A percentile compares a stretch with the other conserved stretches of the same genome.
These are phyloP conservation scores for Mycena rebaudengoi DNA, from an alignment of 768 basidiomycete genomes.

Conservation along the genomic window DNA sequence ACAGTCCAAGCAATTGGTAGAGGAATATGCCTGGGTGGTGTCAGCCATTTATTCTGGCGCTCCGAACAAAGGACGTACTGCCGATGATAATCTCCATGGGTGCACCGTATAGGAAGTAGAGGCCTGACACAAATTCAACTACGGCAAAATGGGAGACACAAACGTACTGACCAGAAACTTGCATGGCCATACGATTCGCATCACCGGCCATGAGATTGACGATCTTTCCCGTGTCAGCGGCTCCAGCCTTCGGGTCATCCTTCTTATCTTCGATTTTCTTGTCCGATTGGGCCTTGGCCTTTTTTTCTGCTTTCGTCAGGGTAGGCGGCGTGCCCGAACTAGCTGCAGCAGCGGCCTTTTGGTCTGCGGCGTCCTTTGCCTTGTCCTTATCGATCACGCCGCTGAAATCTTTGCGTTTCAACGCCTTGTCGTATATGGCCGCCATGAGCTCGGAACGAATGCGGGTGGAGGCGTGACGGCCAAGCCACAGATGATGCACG, in stretches of 20 bases:
- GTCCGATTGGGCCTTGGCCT: slow-evolving; percentile 42
- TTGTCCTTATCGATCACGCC: slow-evolving; percentile 63
- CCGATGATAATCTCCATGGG: slow-evolving; percentile 26
- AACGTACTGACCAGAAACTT: too few relatives aligned
- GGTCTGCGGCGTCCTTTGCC: slow-evolving; percentile 25
- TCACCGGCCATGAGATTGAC: slow-evolving; percentile 90
- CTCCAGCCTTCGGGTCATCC: slow-evolving; percentile 70
- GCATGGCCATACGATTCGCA: slow-evolving; percentile 60
- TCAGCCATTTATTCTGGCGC: neutral
- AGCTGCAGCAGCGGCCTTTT: slow-evolving; percentile 16
- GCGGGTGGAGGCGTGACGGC: slow-evolving; percentile 77
- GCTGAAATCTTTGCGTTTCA: slow-evolving; percentile 85
- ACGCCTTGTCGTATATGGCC: slow-evolving; percentile 87
- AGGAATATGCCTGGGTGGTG: neutral
- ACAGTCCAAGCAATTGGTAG: slow-evolving; percentile 60
- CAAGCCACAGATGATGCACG: slow-evolving; percentile 81
- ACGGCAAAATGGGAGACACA: neutral
- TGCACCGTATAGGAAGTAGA: slow-evolving; percentile 18
- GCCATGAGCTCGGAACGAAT: slow-evolving; percentile 86
- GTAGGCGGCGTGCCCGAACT: neutral
- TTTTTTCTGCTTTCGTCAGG: slow-evolving; percentile 18
- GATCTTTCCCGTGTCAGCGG: slow-evolving; percentile 87
- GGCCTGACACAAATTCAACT: neutral
- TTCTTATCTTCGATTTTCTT: slow-evolving; percentile 52
- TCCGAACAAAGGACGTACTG: neutral